Evolutionary conservation across 257 asterid genomes (phyloP).

Genomic region (Misopates orontium): DNA sequence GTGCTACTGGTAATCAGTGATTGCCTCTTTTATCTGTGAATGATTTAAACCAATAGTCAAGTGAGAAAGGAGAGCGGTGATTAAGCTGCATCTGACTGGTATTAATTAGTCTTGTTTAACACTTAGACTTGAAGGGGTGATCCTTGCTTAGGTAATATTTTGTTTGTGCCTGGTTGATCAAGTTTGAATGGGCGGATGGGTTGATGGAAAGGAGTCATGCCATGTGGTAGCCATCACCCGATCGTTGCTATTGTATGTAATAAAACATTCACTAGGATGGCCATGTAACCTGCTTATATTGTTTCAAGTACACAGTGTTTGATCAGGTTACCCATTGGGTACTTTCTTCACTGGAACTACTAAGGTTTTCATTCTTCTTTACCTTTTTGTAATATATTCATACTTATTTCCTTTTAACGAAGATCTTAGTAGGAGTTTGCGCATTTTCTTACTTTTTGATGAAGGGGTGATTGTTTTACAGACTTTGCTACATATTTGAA

Average conservation of each 20-base stretch:
- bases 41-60: neutral
- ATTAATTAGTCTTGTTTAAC: slow-evolving; percentile 14
- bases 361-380: neutral
- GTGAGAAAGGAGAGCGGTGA: neutral
- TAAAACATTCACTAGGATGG: neutral
- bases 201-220: too few species aligned
- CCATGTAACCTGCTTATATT: neutral
- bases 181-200: too few species aligned
- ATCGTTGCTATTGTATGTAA: neutral
- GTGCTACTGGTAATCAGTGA: neutral
- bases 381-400: neutral
- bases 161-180: neutral
- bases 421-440: neutral
- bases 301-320: slow-evolving; percentile 18
- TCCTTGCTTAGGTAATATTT: slow-evolving; percentile 1
- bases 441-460: slow-evolving; percentile 11
- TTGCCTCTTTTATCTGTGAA: neutral
- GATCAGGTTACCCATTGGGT: slow-evolving; percentile 1
- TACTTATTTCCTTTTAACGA: neutral
- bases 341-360: too few species aligned
- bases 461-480: slow-evolving; percentile 16
- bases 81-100: slow-evolving; percentile 4
- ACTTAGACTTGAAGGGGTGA: slow-evolving; percentile 8
- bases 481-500: neutral
- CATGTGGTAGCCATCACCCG: too few species aligned